phyloP scores from a whole-genome alignment of 139 green algal genomes.

The Mesostigma viride region DNA sequence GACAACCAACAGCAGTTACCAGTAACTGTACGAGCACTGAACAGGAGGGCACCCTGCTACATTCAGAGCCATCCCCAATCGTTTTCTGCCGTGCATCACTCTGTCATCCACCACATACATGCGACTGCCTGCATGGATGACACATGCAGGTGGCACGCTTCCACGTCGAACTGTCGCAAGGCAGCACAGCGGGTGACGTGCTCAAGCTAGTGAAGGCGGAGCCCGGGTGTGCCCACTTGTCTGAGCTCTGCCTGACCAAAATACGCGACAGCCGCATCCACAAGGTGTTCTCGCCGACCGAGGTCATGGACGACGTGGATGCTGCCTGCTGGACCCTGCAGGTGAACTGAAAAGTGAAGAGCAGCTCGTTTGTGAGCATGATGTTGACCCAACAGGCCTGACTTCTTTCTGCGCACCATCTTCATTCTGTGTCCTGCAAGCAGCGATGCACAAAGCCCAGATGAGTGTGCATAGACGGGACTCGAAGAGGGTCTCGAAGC shows the following conservation, averaged over 20 bases:
- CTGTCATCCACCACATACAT: too few species aligned
- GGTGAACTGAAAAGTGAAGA: too few species aligned
- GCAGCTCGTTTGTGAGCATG: too few species aligned
- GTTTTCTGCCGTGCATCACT: too few species aligned
- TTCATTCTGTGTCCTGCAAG: too few species aligned
- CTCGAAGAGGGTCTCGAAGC: too few species aligned
- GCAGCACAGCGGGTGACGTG: constrained; percentile 53
- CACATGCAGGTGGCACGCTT: constrained; percentile 35
- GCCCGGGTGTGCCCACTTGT: constrained; percentile 18
- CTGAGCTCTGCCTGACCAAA: constrained; percentile 69
- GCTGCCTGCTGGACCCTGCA: constrained; percentile 67
- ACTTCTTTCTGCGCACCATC: too few species aligned
- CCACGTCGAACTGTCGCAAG: constrained; percentile 54
- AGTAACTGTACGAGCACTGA: neutral
- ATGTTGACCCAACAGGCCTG: too few species aligned
- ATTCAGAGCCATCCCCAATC: neutral
- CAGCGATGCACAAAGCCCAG: too few species aligned
- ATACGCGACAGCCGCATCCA: constrained; percentile 61
- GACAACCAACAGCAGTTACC: neutral
- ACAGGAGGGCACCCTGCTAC: neutral
- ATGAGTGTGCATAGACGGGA: too few species aligned
- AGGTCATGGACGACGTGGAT: constrained; percentile 53
- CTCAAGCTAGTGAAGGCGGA: constrained; percentile 49
- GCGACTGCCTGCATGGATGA: too few species aligned
- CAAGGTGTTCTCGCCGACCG: constrained; percentile 48